Evolutionary conservation across 768 basidiomycete genomes (phyloP).

Genomic region (Lactifluus hygrophoroides): DNA sequence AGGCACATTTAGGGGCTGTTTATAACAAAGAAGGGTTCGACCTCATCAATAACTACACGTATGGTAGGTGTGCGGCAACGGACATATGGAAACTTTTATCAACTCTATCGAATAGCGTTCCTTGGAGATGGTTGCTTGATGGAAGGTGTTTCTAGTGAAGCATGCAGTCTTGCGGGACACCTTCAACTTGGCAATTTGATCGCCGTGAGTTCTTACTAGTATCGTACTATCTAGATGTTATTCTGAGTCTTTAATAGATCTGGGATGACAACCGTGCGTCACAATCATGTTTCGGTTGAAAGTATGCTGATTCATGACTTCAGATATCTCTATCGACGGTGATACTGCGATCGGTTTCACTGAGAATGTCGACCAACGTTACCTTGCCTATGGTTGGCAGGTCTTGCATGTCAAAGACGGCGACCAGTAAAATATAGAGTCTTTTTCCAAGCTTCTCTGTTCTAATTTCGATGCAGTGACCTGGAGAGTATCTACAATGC

Average conservation of each 20-base stretch:
- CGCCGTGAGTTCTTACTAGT: slow-evolving; percentile 59
- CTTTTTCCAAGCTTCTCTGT: background rate
- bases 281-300: background rate
- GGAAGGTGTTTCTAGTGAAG: slow-evolving; percentile 94
- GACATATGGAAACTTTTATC: slow-evolving; percentile 1
- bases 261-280: slow-evolving; percentile 92
- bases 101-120: slow-evolving; percentile 49
- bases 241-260: slow-evolving; percentile 39
- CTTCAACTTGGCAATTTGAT: slow-evolving; percentile 89
- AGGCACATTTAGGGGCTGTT: slow-evolving; percentile 81
- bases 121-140: slow-evolving; percentile 93
- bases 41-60: slow-evolving; percentile 81
- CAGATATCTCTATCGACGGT: slow-evolving; percentile 95
- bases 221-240: slow-evolving; percentile 6
- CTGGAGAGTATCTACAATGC: slow-evolving; percentile 68
- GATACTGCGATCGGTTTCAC: slow-evolving; percentile 90
- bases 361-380: slow-evolving; percentile 84
- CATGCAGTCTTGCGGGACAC: slow-evolving; percentile 88
- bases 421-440: slow-evolving; percentile 36
- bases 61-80: slow-evolving; percentile 42
- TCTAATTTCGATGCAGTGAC: slow-evolving; percentile 43
- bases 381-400: slow-evolving; percentile 90
- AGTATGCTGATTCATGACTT: slow-evolving; percentile 10
- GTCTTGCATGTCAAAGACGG: slow-evolving; percentile 79
- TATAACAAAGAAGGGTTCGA: slow-evolving; percentile 84